Percentiles rank a stretch among this genome's conserved stretches.
These are phyloP conservation scores for Clavaria fumosa DNA, from an alignment of 768 basidiomycete species.

Conservation along the genomic window DNA sequence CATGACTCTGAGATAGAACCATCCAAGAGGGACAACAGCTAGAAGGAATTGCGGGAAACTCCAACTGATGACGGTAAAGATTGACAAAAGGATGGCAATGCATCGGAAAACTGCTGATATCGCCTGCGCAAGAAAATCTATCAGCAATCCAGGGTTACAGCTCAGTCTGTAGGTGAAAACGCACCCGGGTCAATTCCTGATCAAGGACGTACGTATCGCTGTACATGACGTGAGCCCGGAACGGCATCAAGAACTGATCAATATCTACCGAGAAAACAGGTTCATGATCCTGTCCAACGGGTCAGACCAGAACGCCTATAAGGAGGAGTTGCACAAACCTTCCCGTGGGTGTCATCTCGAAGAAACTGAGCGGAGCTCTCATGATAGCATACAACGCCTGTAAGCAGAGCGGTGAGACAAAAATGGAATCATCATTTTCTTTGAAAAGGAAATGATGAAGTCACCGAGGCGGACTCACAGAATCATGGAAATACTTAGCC, in stretches of 20 bases:
- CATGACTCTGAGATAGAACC: constrained; percentile 73
- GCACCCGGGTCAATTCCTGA: constrained; percentile 54
- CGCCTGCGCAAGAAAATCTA: constrained; percentile 20
- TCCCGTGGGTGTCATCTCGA: constrained; percentile 79
- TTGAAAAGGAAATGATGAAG: too few species aligned
- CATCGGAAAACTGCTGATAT: constrained; percentile 62
- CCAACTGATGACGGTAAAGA: constrained; percentile 55
- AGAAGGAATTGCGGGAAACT: constrained; percentile 77
- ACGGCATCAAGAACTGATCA: too few species aligned
- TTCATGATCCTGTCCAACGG: too few species aligned
- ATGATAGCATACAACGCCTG: constrained; percentile 74
- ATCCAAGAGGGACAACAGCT: constrained; percentile 56
- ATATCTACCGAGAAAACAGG: constrained; percentile 79
- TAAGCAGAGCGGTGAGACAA: too few species aligned
- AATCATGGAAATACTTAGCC: constrained; percentile 61
- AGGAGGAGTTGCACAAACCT: constrained; percentile 35
- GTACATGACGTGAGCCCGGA: too few species aligned
- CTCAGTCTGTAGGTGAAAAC: not conserved
- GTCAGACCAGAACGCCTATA: too few species aligned
- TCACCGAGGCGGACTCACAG: too few species aligned
- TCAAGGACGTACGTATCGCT: constrained; percentile 82
- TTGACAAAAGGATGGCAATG: constrained; percentile 37
- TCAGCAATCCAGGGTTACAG: not conserved
- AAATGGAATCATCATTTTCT: too few species aligned
- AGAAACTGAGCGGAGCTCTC: constrained; percentile 74